Percentiles rank a stretch among this genome's conserved stretches.
These are phyloP conservation scores for Naganishia friedmannii DNA, from an alignment of 768 basidiomycete species.

Conservation along the genomic window DNA sequence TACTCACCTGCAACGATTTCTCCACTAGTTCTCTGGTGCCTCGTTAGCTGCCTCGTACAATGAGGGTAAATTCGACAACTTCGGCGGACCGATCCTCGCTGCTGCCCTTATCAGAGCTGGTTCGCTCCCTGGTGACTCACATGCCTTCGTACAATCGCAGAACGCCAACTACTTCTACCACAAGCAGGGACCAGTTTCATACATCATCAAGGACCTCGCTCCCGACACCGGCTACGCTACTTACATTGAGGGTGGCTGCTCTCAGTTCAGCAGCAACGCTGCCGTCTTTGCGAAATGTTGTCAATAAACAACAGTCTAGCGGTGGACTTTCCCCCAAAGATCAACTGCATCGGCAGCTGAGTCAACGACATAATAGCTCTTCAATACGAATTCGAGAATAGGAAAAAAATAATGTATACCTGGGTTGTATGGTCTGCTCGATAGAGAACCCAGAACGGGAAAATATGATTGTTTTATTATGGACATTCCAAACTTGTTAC, in stretches of 20 bases:
- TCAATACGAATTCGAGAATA: background rate
- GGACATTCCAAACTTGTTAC: background rate
- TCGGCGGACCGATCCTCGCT: constrained; percentile 9
- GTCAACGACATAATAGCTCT: too few species aligned
- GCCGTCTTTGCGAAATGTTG: constrained; percentile 11
- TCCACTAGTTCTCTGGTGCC: constrained; percentile 5
- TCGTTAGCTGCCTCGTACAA: background rate
- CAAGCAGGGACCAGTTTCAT: background rate
- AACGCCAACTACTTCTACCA: constrained; percentile 20
- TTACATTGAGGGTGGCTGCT: background rate
- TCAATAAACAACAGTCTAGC: background rate
- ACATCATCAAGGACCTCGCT: background rate
- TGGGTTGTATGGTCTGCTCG: background rate
- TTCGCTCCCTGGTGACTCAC: background rate
- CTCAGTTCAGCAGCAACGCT: background rate
- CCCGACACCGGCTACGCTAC: constrained; percentile 7
- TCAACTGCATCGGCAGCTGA: too few species aligned
- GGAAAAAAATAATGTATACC: background rate
- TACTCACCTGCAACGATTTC: background rate
- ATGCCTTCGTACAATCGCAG: constrained; percentile 1
- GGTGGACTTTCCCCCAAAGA: background rate
- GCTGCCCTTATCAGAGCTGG: background rate
- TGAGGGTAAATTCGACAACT: constrained; percentile 19
- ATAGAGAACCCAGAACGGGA: background rate
- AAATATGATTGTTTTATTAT: background rate